A percentile compares a stretch with the other conserved stretches of the same genome.
These are phyloP conservation scores for Coemansia sp. DNA, from an alignment of 192 early-diverging fungal genomes.

Conservation along the genomic window DNA sequence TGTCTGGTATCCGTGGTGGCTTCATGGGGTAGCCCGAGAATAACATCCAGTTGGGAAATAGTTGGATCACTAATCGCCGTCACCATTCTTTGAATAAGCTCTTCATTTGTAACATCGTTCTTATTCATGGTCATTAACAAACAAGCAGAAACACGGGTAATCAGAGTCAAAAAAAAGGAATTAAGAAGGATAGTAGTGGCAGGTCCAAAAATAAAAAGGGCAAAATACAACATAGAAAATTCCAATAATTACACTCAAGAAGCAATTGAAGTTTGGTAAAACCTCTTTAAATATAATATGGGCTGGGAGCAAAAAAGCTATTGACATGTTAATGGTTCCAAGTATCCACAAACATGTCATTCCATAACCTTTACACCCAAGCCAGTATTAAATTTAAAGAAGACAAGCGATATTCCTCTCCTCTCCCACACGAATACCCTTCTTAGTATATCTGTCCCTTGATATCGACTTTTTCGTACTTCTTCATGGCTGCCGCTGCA, in stretches of 20 bases:
- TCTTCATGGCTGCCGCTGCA: slow-evolving; percentile 58
- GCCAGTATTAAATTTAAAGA: neutral
- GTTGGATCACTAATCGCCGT: slow-evolving; percentile 16
- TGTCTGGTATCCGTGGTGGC: neutral
- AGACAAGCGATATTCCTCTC: neutral
- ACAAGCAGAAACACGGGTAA: neutral
- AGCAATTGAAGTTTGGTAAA: neutral
- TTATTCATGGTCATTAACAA: neutral
- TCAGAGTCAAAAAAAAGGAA: neutral
- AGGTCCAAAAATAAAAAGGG: neutral
- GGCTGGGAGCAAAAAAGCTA: neutral
- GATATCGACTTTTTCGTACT: slow-evolving; percentile 73
- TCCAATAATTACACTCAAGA: neutral
- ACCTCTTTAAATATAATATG: neutral
- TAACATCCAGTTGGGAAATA: slow-evolving; percentile 33
- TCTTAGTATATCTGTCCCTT: slow-evolving; percentile 71
- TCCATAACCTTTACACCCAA: neutral
- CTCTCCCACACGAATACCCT: neutral
- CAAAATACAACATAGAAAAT: neutral
- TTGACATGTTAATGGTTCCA: neutral
- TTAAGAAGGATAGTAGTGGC: too few relatives aligned
- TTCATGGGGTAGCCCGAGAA: neutral
- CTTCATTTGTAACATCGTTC: neutral
- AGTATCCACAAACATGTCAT: neutral
- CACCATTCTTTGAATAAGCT: slow-evolving; percentile 22